These are phyloP conservation scores for Sporothrix mexicana DNA, from an alignment of 2,329 filamentous ascomycete species.

Conservation along the genomic window DNA sequence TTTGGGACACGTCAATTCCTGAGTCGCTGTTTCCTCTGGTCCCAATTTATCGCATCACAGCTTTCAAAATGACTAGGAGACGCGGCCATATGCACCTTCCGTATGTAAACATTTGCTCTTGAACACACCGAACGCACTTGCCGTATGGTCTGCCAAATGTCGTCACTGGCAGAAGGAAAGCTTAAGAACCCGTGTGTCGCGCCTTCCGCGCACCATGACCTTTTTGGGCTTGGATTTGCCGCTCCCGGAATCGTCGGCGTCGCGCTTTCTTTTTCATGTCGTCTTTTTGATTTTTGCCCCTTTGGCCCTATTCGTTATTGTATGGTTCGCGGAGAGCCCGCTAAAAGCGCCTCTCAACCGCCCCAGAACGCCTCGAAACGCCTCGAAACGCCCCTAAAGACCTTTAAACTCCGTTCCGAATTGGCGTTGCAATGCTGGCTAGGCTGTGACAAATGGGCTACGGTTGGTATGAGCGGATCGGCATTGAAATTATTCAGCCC, in stretches of 20 bases:
- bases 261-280: neutral
- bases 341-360: neutral
- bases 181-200: neutral
- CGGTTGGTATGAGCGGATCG: conserved; percentile 13
- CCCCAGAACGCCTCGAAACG: neutral
- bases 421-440: no score
- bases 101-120: neutral
- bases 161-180: no score
- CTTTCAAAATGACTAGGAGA: neutral
- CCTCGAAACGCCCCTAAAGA: no score
- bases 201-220: neutral
- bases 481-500: conserved; percentile 29
- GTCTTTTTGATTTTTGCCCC: neutral
- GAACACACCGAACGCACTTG: no score
- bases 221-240: neutral
- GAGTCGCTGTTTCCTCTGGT: neutral
- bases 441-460: neutral
- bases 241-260: conserved; percentile 27
- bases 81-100: neutral
- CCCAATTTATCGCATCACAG: neutral
- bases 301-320: no score
- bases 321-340: neutral
- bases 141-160: no score
- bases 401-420: no score
- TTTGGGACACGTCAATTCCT: neutral